Percentiles rank a stretch among this genome's conserved stretches.
Conservation (phyloP, 306 rosid genomes). For the Rosa chinensis region DNA sequence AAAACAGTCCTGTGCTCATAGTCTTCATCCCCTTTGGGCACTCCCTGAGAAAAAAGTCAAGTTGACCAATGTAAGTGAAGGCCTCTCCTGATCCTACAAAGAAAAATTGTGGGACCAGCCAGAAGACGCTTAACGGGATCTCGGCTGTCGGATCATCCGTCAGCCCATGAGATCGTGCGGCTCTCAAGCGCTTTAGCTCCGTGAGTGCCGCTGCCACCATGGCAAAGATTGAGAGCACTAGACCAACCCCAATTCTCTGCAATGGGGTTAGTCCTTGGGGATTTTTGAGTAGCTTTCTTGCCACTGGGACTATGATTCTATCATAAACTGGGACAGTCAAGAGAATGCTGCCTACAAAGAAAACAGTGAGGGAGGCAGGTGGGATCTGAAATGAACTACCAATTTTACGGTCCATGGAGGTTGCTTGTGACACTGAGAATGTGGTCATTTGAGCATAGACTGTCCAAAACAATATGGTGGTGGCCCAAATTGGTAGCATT, state of each 20-base stretch:
- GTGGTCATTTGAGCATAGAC: slow-evolving; percentile 88
- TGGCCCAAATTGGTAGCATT: slow-evolving; percentile 91
- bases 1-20: slow-evolving; percentile 82
- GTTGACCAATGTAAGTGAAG: slow-evolving; percentile 75
- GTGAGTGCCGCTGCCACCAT: slow-evolving; percentile 61
- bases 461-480: slow-evolving; percentile 81
- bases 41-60: slow-evolving; percentile 76
- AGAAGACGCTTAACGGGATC: slow-evolving; percentile 65
- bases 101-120: slow-evolving; percentile 80
- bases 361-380: slow-evolving; percentile 66
- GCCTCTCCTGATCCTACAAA: slow-evolving; percentile 87
- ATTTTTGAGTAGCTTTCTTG: slow-evolving; percentile 43
- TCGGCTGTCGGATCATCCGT: slow-evolving; percentile 23
- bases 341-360: slow-evolving; percentile 77
- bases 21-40: slow-evolving; percentile 95
- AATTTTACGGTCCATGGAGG: slow-evolving; percentile 74
- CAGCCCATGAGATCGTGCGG: slow-evolving; percentile 40
- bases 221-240: slow-evolving; percentile 50
- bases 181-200: slow-evolving; percentile 52
- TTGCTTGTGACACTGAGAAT: slow-evolving; percentile 83
- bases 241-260: slow-evolving; percentile 68
- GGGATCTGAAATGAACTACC: slow-evolving; percentile 70
- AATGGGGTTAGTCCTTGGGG: slow-evolving; percentile 61
- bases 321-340: slow-evolving; percentile 75
- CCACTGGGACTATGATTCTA: slow-evolving; percentile 44